These are phyloP conservation scores for Zygoascus biomembranicola DNA, from an alignment of 805 yeast species.

Conservation along the genomic window DNA sequence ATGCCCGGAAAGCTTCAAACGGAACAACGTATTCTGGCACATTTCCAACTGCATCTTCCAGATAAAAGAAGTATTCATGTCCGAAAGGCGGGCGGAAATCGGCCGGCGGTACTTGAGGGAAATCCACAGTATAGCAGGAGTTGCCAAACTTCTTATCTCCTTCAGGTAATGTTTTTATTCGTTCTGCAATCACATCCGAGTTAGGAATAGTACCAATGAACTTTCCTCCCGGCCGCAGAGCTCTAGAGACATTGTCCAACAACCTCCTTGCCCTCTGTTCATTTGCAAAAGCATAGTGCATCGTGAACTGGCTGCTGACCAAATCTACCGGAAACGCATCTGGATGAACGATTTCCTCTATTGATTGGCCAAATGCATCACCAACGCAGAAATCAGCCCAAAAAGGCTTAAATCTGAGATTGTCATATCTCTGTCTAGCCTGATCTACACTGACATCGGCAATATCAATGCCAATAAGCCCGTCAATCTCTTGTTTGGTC, in stretches of 20 bases:
- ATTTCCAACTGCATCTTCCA: conserved; percentile 90
- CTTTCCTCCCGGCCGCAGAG: conserved; percentile 72
- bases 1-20: conserved; percentile 72
- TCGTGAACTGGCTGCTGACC: conserved; percentile 84
- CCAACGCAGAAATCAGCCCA: conserved; percentile 85
- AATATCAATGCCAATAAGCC: conserved; percentile 85
- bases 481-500: conserved; percentile 61
- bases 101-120: conserved; percentile 69
- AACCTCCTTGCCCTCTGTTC: conserved; percentile 71
- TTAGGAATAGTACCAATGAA: conserved; percentile 95
- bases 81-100: conserved; percentile 75
- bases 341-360: conserved; percentile 63
- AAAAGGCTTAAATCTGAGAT: conserved; percentile 44
- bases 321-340: conserved; percentile 79
- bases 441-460: conserved; percentile 83
- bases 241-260: conserved; percentile 64
- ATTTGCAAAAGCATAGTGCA: conserved; percentile 90
- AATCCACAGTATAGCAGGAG: conserved; percentile 69
- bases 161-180: conserved; percentile 43
- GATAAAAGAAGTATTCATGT: conserved; percentile 67
- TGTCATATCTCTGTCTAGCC: conserved; percentile 68
- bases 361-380: conserved; percentile 70
- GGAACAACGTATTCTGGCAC: conserved; percentile 98
- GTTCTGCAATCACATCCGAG: conserved; percentile 69
- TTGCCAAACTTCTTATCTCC: conserved; percentile 72